Percentiles rank a stretch among this genome's conserved stretches.
Evolutionary conservation across 2,329 filamentous ascomycete genomes (phyloP).

Genomic region (Penicillium sp.): DNA sequence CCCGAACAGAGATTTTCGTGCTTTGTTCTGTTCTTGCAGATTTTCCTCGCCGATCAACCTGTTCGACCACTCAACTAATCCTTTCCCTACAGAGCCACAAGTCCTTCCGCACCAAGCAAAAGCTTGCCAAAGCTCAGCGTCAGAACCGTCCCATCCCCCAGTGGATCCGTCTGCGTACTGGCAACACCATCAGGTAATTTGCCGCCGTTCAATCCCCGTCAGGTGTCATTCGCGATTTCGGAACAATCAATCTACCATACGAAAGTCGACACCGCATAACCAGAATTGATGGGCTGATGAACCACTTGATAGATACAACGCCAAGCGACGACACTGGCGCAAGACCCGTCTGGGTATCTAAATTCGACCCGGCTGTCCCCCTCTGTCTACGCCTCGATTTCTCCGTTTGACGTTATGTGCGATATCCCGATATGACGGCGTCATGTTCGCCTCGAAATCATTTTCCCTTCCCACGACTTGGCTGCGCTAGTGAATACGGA

Average conservation of each 20-base stretch:
- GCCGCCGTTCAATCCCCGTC: constrained; percentile 11
- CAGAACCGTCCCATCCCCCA: constrained; percentile 99
- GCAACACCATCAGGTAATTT: constrained; percentile 98
- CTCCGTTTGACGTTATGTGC: constrained; percentile 13
- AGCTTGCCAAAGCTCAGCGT: constrained; percentile 99
- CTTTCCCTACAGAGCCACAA: constrained; percentile 76
- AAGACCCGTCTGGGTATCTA: constrained; percentile 99
- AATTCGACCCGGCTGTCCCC: constrained; percentile 38
- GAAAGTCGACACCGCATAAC: background rate
- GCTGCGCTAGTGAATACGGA: constrained; percentile 21
- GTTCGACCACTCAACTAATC: constrained; percentile 6
- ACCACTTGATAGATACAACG: constrained; percentile 78
- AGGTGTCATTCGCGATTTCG: background rate
- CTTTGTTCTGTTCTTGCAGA: background rate
- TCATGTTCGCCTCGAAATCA: constrained; percentile 15
- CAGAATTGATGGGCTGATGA: background rate
- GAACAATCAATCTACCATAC: background rate
- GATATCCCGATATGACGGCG: constrained; percentile 16
- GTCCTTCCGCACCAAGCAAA: constrained; percentile 99
- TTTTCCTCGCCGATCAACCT: constrained; percentile 1
- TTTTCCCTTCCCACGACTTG: constrained; percentile 10
- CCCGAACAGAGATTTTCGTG: background rate
- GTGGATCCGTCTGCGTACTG: constrained; percentile 98
- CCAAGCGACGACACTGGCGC: constrained; percentile 99
- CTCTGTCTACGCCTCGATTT: constrained; percentile 39